These are phyloP conservation scores for Populus ilicifolia DNA, from an alignment of 345 rosid genomes.

Conservation along the genomic window DNA sequence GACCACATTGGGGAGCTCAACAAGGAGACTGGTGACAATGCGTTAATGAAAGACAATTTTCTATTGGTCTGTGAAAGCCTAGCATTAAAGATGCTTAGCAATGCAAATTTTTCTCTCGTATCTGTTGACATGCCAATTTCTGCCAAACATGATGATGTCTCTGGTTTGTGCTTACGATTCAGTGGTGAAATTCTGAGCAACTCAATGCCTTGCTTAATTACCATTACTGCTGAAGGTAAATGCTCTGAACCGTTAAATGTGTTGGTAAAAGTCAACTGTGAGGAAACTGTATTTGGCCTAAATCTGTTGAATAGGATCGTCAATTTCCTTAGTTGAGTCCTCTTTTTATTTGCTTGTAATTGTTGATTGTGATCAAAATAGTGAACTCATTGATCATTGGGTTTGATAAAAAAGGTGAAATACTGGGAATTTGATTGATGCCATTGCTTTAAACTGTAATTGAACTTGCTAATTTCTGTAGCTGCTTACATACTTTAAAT, in stretches of 20 bases:
- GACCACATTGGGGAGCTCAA: conserved; percentile 59
- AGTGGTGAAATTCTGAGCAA: conserved; percentile 81
- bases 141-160: conserved; percentile 70
- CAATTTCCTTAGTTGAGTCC: conserved; percentile 55
- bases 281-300: conserved; percentile 88
- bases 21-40: conserved; percentile 37
- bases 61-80: conserved; percentile 68
- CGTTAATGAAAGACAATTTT: conserved; percentile 53
- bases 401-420: not conserved
- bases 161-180: conserved; percentile 72
- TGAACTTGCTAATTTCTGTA: not conserved
- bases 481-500: not conserved
- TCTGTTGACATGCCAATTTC: conserved; percentile 76
- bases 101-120: conserved; percentile 70
- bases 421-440: not conserved
- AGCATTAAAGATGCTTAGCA: conserved; percentile 70
- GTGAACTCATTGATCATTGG: not conserved
- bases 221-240: conserved; percentile 76
- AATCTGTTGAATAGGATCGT: conserved; percentile 78
- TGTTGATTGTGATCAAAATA: not conserved
- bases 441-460: not conserved
- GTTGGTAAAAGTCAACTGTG: conserved; percentile 72
- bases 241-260: conserved; percentile 61
- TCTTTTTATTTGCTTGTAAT: conserved; percentile 4
- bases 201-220: conserved; percentile 69